Base-by-base conservation (phyloP, 768 basidiomycete genomes). In the Boletus tomentosulus region DNA sequence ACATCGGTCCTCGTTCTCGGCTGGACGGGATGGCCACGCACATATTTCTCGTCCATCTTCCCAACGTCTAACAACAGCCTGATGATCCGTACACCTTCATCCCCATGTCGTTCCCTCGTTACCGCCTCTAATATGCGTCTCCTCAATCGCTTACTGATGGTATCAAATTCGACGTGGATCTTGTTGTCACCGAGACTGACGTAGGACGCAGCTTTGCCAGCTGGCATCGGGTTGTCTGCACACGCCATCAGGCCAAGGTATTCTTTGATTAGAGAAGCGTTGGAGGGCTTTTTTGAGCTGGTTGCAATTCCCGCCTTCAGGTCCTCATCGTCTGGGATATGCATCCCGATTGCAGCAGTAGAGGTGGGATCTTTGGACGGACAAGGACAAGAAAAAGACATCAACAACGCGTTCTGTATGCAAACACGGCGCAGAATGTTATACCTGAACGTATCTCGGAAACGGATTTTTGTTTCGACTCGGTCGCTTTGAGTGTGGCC, bases 41-140 rank as follows among this genome's bases (percentile, higher is more conserved):
- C 95, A 71, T 93, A 91, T 66, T 95, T 93, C 71, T 97, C 96
- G 58, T 94, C 92, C 79, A 94, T 86, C 71, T 97, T 97, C 6
- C 92, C 93, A 5, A 84, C 85, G 53, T 87, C 84, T 50, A 90
- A 66, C 33, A 98, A 71, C 24, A 96, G 73, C 44, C 87, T 80
- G 50, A 98, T 68, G 43, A 98, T 86, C 50, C 95, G 78, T 5
- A 95, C 85, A 25, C 88, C 93, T 38, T 87, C 85, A 15, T 83
- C 76, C 6, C 94, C 94, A 62, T 93, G 86, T 61, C 86, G 82
- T 63, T 97, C 92, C 61, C 86, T 75, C 37, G 92, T 79, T 27
- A 92, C 80, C 9, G 85, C 81, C 62, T 95, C 92, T 43, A 96
- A 67, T 2, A 92, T 78, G 22, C 80, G 80, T 60, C 82, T 73